Percentiles rank a stretch among this genome's conserved stretches.
These are phyloP conservation scores for Elaeagnus macrophylla DNA, from an alignment of 306 rosid species.

Conservation along the genomic window DNA sequence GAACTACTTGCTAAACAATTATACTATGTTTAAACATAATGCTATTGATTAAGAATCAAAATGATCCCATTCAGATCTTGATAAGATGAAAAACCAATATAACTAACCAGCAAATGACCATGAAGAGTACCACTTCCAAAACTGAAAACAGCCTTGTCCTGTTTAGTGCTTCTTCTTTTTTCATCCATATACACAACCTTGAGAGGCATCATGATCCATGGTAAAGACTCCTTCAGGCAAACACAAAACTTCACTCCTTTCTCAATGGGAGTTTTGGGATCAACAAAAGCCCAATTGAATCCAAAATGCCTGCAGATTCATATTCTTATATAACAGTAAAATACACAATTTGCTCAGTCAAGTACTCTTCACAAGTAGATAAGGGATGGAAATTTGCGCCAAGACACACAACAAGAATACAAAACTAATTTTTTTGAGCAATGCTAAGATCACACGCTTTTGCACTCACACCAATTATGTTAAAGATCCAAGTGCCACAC, in stretches of 20 bases:
- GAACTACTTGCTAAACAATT: background rate
- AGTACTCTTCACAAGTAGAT: too few relatives aligned
- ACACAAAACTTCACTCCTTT: slow-evolving; percentile 69
- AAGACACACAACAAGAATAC: too few relatives aligned
- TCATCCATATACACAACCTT: slow-evolving; percentile 77
- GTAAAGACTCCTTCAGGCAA: slow-evolving; percentile 78
- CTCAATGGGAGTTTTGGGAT: slow-evolving; percentile 58
- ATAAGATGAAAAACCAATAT: slow-evolving; percentile 9
- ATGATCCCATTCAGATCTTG: background rate
- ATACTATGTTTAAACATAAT: background rate
- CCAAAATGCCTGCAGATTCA: slow-evolving; percentile 69
- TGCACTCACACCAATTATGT: too few relatives aligned
- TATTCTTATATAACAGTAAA: background rate
- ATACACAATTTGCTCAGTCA: too few relatives aligned
- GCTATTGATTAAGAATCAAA: background rate
- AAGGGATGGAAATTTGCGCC: too few relatives aligned
- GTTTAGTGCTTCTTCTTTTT: slow-evolving; percentile 21
- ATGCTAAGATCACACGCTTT: too few relatives aligned
- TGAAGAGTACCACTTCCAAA: slow-evolving; percentile 91
- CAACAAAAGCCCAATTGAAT: slow-evolving; percentile 88
- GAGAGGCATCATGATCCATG: slow-evolving; percentile 96
- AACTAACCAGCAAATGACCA: slow-evolving; percentile 84
- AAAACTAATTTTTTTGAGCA: too few relatives aligned
- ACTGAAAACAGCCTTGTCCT: slow-evolving; percentile 42
- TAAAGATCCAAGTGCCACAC: too few relatives aligned